phyloP scores from a whole-genome alignment of 1,284 basidiomycete genomes.

The Psilocybe mexicana region DNA sequence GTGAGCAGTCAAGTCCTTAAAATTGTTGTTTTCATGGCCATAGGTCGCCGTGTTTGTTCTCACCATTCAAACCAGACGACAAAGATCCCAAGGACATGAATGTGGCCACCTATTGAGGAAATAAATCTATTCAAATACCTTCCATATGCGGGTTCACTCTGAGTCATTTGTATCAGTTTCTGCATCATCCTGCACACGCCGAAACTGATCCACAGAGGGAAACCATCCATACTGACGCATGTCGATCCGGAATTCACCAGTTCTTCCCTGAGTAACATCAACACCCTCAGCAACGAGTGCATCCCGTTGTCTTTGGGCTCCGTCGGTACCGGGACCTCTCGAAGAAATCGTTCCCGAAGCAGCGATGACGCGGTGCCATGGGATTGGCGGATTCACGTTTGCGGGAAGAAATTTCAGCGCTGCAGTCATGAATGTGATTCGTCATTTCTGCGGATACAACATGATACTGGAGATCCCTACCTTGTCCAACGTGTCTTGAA shows the following conservation, averaged over 20 bases:
- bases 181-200: background rate
- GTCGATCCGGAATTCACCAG: conserved; percentile 44
- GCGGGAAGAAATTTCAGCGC: conserved; percentile 72
- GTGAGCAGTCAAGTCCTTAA: background rate
- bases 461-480: conserved; percentile 38
- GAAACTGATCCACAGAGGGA: conserved; percentile 29
- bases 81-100: too few relatives aligned
- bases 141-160: background rate
- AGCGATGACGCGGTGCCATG: conserved; percentile 74
- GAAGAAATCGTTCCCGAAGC: conserved; percentile 76
- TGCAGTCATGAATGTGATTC: conserved; percentile 13
- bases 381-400: conserved; percentile 60
- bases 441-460: too few relatives aligned
- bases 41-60: too few relatives aligned
- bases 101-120: too few relatives aligned
- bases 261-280: conserved; percentile 51
- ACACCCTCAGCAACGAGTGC: conserved; percentile 73
- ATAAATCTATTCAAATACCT: background rate
- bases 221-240: conserved; percentile 47
- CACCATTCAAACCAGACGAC: too few relatives aligned
- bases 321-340: conserved; percentile 66
- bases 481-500: conserved; percentile 85
- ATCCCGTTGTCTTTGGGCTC: conserved; percentile 66
- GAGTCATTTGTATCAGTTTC: background rate
- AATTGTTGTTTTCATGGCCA: background rate